phyloP scores from a whole-genome alignment of 177 flowering plant species.

The Vitis hybrid region DNA sequence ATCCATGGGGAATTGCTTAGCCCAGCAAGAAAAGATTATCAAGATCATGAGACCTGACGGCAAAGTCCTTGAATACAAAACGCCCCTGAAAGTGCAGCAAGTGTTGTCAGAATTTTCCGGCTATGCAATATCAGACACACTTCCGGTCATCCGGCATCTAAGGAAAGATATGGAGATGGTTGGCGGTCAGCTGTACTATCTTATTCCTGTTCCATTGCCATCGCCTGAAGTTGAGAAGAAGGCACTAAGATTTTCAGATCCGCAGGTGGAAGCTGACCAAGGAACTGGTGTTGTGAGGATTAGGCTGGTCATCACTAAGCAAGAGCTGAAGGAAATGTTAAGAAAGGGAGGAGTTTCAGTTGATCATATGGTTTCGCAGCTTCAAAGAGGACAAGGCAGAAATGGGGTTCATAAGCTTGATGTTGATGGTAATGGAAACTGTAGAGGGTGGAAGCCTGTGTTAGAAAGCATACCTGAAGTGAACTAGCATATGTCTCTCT shows the following conservation, averaged over 20 bases:
- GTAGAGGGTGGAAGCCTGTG: slow-evolving; percentile 48
- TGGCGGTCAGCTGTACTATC: slow-evolving; percentile 48
- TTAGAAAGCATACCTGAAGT: slow-evolving; percentile 66
- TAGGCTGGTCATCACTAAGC: slow-evolving; percentile 65
- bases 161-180: slow-evolving; percentile 34
- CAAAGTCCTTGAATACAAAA: slow-evolving; percentile 50
- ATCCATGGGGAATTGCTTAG: slow-evolving; percentile 75
- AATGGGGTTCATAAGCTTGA: slow-evolving; percentile 9
- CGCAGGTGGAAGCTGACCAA: slow-evolving; percentile 12
- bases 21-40: slow-evolving; percentile 30
- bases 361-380: slow-evolving; percentile 36
- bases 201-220: slow-evolving; percentile 46
- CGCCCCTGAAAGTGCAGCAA: slow-evolving; percentile 51
- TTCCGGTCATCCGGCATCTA: slow-evolving; percentile 36
- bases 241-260: slow-evolving; percentile 27
- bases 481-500: slow-evolving; percentile 22
- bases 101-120: slow-evolving; percentile 50
- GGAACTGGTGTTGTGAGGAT: slow-evolving; percentile 43
- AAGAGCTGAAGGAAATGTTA: slow-evolving; percentile 59
- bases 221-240: slow-evolving; percentile 13
- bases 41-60: slow-evolving; percentile 66
- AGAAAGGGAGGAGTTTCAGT: slow-evolving; percentile 41
- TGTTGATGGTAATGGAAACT: slow-evolving; percentile 11
- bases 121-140: slow-evolving; percentile 45
- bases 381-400: slow-evolving; percentile 14